Conservation (phyloP, 192 early-diverging fungal species). For the Ambispora gerdemannii region DNA sequence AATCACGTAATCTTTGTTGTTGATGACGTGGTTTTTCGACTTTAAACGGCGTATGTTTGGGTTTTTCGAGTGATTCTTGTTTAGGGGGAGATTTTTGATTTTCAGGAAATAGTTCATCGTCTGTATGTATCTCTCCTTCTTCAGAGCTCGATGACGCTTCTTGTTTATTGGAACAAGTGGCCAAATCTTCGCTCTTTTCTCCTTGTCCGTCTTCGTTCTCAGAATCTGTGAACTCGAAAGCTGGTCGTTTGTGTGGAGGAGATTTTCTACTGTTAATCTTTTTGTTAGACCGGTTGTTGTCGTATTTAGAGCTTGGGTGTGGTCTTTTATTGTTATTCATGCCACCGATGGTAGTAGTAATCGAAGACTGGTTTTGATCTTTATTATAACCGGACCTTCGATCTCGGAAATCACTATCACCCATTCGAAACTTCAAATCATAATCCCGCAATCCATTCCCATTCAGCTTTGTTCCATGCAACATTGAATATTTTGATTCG, state of each 20-base stretch:
- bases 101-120: slow-evolving; percentile 13
- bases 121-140: background rate
- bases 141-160: slow-evolving; percentile 1
- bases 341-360: background rate
- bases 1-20: slow-evolving; percentile 45
- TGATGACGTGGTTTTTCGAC: too few relatives aligned
- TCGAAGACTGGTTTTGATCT: background rate
- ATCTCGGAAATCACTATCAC: too few relatives aligned
- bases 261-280: slow-evolving; percentile 9
- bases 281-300: slow-evolving; percentile 8
- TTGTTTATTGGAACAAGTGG: background rate
- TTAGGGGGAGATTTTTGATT: background rate
- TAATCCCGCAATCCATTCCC: background rate
- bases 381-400: too few relatives aligned
- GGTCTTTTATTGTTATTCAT: background rate
- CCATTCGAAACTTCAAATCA: background rate
- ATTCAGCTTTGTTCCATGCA: background rate
- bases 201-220: background rate
- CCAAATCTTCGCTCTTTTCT: background rate
- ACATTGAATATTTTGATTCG: background rate
- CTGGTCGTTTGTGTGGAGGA: background rate
- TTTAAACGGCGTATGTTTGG: too few relatives aligned
- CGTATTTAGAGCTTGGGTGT: slow-evolving; percentile 27
- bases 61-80: slow-evolving; percentile 14
- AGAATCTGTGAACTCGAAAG: background rate